Evolutionary conservation across 352 stramenopile species (phyloP).

Genomic region (Pythium utonaiense): DNA sequence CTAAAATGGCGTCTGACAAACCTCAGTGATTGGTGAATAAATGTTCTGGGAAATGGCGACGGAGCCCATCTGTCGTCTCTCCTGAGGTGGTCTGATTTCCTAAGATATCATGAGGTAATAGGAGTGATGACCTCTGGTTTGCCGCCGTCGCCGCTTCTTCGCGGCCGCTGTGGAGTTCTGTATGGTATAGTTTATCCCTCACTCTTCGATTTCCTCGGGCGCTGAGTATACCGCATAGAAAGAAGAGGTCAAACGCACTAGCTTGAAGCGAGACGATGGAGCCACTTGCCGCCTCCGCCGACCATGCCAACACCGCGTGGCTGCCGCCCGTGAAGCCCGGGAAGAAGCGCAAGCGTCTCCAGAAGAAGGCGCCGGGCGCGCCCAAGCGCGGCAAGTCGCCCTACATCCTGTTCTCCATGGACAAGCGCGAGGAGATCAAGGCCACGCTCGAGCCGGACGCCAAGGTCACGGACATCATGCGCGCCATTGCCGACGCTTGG

Average conservation of each 20-base stretch:
- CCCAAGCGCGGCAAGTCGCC: conserved; percentile 89
- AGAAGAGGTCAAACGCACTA: conserved; percentile 47
- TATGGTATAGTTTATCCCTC: conserved; percentile 78
- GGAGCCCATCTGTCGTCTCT: conserved; percentile 12
- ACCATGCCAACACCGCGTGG: conserved; percentile 64
- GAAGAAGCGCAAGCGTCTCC: conserved; percentile 88
- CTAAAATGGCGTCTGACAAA: not conserved
- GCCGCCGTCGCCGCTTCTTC: not conserved
- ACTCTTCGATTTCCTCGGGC: conserved; percentile 71
- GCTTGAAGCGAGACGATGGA: conserved; percentile 49
- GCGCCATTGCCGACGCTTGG: conserved; percentile 89
- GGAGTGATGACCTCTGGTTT: conserved; percentile 29
- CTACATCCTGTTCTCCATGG: conserved; percentile 93
- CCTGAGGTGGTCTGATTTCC: not conserved
- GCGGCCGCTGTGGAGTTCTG: conserved; percentile 38
- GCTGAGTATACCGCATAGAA: conserved; percentile 84
- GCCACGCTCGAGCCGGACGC: conserved; percentile 75
- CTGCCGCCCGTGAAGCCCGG: conserved; percentile 61
- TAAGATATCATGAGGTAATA: too few relatives aligned
- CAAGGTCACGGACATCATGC: conserved; percentile 91
- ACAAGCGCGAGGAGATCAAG: conserved; percentile 90
- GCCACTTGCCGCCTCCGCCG: conserved; percentile 52
- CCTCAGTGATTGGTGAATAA: conserved; percentile 16
- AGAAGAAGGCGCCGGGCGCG: conserved; percentile 87
- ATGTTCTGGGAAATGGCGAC: not conserved